phyloP scores from a whole-genome alignment of 208 protist genomes.

The Crithidia sp. region DNA sequence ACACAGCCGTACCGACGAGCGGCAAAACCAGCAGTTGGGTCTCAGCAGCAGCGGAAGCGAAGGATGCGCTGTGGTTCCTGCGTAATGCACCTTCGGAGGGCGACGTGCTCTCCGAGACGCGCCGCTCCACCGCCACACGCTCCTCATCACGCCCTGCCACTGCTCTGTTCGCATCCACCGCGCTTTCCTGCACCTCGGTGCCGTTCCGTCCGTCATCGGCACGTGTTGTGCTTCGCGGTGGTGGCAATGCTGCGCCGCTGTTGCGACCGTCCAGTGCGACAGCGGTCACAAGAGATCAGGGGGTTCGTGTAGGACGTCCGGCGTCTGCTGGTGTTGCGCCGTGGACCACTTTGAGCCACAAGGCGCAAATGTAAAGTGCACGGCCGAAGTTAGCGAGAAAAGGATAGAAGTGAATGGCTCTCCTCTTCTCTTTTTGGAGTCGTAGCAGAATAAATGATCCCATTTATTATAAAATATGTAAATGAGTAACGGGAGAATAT shows the following conservation, averaged over 20 bases:
- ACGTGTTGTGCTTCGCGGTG: not conserved
- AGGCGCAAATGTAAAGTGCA: too few relatives aligned
- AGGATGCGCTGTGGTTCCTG: not conserved
- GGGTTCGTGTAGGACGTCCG: too few relatives aligned
- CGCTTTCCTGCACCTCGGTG: not conserved
- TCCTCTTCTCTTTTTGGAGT: too few relatives aligned
- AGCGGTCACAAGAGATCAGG: not conserved
- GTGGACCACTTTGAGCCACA: too few relatives aligned
- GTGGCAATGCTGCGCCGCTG: not conserved
- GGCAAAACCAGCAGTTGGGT: not conserved
- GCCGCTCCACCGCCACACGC: not conserved
- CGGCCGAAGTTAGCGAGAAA: too few relatives aligned
- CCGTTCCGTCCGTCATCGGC: not conserved
- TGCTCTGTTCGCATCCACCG: not conserved
- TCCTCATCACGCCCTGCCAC: not conserved
- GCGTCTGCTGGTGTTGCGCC: too few relatives aligned
- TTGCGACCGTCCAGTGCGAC: not conserved
- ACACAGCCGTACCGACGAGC: not conserved
- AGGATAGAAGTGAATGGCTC: too few relatives aligned
- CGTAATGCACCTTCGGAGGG: slow-evolving; percentile 1
- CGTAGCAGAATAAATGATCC: too few relatives aligned
- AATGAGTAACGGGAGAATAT: too few relatives aligned
- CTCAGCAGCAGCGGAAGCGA: not conserved
- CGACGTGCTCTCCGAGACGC: not conserved
- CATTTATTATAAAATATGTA: too few relatives aligned